phyloP scores from a whole-genome alignment of 805 yeast species.

The Ogataea glucozyma region DNA sequence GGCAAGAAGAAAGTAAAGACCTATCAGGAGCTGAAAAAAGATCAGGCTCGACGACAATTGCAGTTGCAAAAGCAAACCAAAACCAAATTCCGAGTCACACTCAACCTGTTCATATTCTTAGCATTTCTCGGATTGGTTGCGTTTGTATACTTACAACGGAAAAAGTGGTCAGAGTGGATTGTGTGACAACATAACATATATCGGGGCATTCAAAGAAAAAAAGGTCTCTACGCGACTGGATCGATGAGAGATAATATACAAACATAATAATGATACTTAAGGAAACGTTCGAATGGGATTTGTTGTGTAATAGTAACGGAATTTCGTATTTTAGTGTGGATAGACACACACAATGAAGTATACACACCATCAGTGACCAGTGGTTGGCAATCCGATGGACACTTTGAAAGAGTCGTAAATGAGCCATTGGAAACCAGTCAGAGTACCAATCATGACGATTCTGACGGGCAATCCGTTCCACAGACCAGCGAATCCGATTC shows the following conservation, averaged over 20 bases:
- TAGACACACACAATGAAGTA: not conserved
- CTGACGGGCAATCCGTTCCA: constrained; percentile 96
- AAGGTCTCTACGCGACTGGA: not conserved
- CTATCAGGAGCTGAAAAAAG: constrained; percentile 15
- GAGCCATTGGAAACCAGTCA: constrained; percentile 97
- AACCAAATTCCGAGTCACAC: constrained; percentile 14
- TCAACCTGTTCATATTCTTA: constrained; percentile 20
- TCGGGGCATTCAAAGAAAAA: not conserved
- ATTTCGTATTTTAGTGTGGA: too few relatives aligned
- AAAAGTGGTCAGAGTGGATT: constrained; percentile 32
- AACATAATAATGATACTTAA: too few relatives aligned
- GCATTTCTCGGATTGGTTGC: constrained; percentile 30
- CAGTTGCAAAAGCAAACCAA: constrained; percentile 1
- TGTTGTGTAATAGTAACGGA: too few relatives aligned
- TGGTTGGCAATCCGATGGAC: constrained; percentile 91
- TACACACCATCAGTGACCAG: constrained; percentile 52
- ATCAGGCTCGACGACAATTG: constrained; percentile 9
- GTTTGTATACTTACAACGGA: constrained; percentile 33
- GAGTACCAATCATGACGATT: constrained; percentile 95
- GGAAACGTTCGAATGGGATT: too few relatives aligned
- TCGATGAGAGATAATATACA: not conserved
- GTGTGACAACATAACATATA: constrained; percentile 7
- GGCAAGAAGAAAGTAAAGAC: constrained; percentile 13
- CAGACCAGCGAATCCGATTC: constrained; percentile 86
- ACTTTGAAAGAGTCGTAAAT: constrained; percentile 95